A percentile compares a stretch with the other conserved stretches of the same genome.
These are phyloP conservation scores for Exophiala bonariae DNA, from an alignment of 2,329 filamentous ascomycete species.

Conservation along the genomic window DNA sequence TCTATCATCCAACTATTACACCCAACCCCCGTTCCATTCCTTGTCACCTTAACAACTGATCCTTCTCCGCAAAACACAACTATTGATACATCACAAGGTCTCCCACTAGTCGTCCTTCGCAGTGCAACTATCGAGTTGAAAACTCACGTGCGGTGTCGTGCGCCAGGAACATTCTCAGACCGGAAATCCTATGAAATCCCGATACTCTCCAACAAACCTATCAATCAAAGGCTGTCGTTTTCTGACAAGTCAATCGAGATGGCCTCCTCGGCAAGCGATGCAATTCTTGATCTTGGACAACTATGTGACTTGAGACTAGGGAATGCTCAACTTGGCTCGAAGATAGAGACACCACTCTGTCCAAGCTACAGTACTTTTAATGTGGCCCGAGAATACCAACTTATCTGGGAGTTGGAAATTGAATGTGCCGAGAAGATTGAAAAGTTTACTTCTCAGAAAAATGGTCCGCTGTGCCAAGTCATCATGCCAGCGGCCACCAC, in stretches of 20 bases:
- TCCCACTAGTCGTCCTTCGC: constrained; percentile 12
- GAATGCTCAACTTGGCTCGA: constrained; percentile 19
- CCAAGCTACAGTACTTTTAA: constrained; percentile 25
- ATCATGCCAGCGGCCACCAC: constrained; percentile 15
- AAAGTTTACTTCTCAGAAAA: constrained; percentile 11
- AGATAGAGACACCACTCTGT: constrained; percentile 19
- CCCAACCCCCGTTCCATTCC: constrained; percentile 17
- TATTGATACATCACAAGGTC: constrained; percentile 13
- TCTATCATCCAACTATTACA: constrained; percentile 21
- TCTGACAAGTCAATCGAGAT: constrained; percentile 1
- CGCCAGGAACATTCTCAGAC: constrained; percentile 14
- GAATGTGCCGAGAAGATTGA: constrained; percentile 23
- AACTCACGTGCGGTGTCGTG: constrained; percentile 15
- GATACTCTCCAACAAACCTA: background rate
- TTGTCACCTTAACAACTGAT: constrained; percentile 15
- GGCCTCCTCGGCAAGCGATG: background rate
- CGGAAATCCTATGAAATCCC: constrained; percentile 17
- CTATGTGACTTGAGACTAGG: constrained; percentile 17
- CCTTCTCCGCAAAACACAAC: constrained; percentile 11
- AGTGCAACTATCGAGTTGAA: constrained; percentile 19
- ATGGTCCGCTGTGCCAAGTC: constrained; percentile 8
- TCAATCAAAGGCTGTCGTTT: constrained; percentile 8
- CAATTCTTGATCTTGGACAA: constrained; percentile 12
- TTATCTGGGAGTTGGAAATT: constrained; percentile 24
- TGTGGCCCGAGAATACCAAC: constrained; percentile 20